Evolutionary conservation across 2,329 filamentous ascomycete genomes (phyloP), one percentile per base, ranked within the genome.

Genomic region (Sclerotinia minor): DNA sequence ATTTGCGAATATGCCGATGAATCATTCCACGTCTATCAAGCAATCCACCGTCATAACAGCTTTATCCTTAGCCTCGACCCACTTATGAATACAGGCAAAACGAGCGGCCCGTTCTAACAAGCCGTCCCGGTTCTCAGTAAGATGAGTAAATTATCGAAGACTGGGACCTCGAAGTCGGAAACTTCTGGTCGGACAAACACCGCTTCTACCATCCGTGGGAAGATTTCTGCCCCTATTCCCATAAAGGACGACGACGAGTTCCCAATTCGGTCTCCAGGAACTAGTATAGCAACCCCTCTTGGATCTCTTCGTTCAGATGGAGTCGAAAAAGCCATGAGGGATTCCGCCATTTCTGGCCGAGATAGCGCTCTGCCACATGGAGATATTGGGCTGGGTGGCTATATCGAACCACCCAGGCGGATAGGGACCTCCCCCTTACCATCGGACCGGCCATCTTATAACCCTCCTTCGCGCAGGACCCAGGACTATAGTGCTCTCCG

Each of bases 191-290:
- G 72, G 61, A 58, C 69, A 44, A 81, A 80, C 72, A 76, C 79
- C 50, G 78, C 77, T 67, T 82, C 83, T 32, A 74, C 74, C 45
- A 83, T 88, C 69, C 83, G 86, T 50, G 86, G 85, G 69, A 84
- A 83, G 71, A 72, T 89, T 70, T 88, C 86, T 41, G 82, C 81
- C 8, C 87, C 87, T 19, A 88, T 89, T 59, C 85, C 85, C 1
- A 83, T 89, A 67, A 71, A 80, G 52, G 83, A 85, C 68, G 83
- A 83, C 72, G 81, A 86, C 69, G 85, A 86, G 68, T 84, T 86
- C 71, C 81, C 84, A 15, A 83, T 84, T 59, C 79, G 82, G 63
- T 80, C 80, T 41, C 80, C 81, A 2, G 81, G 78, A 13, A 74
- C 80, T 7, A 75, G 75, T 41, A 78, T 79, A 50, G 77, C 78